These are phyloP conservation scores for Thelephora terrestris DNA, from an alignment of 1,284 basidiomycete species.

Conservation along the genomic window DNA sequence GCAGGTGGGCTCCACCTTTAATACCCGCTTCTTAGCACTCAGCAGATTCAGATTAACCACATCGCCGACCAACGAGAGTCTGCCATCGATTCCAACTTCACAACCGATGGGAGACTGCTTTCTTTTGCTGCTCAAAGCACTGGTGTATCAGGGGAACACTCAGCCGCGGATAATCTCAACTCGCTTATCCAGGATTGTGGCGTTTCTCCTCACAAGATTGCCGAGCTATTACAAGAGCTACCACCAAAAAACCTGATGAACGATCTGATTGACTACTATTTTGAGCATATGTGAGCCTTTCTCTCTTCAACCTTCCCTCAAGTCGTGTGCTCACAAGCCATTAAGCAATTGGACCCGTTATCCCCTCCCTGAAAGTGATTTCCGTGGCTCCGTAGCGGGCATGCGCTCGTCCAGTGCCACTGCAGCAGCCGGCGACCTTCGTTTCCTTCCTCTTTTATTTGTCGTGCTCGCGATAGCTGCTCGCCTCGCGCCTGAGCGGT, in stretches of 20 bases:
- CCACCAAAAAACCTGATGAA: slow-evolving; percentile 69
- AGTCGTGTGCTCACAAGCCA: not conserved
- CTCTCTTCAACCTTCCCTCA: slow-evolving; percentile 3
- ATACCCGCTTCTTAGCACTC: not conserved
- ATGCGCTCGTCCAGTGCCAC: slow-evolving; percentile 66
- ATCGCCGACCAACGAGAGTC: not conserved
- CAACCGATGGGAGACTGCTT: slow-evolving; percentile 3
- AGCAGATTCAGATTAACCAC: slow-evolving; percentile 3
- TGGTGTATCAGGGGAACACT: slow-evolving; percentile 32
- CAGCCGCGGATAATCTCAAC: slow-evolving; percentile 71
- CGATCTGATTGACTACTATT: slow-evolving; percentile 69
- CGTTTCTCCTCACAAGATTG: slow-evolving; percentile 79
- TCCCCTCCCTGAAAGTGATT: slow-evolving; percentile 82
- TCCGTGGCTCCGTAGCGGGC: slow-evolving; percentile 72
- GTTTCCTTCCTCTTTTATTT: slow-evolving; percentile 85
- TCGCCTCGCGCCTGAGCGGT: slow-evolving; percentile 74
- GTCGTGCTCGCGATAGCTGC: slow-evolving; percentile 89
- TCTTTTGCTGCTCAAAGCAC: too few species aligned
- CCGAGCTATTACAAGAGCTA: slow-evolving; percentile 81
- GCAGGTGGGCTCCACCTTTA: slow-evolving; percentile 41
- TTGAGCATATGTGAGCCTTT: slow-evolving; percentile 53
- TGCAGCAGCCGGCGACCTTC: slow-evolving; percentile 74
- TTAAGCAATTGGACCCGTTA: slow-evolving; percentile 90
- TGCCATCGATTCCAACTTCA: slow-evolving; percentile 5
- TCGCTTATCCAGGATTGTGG: slow-evolving; percentile 84